phyloP scores from a whole-genome alignment of 2,329 filamentous ascomycete genomes.

The Myriosclerotinia duriaeana region DNA sequence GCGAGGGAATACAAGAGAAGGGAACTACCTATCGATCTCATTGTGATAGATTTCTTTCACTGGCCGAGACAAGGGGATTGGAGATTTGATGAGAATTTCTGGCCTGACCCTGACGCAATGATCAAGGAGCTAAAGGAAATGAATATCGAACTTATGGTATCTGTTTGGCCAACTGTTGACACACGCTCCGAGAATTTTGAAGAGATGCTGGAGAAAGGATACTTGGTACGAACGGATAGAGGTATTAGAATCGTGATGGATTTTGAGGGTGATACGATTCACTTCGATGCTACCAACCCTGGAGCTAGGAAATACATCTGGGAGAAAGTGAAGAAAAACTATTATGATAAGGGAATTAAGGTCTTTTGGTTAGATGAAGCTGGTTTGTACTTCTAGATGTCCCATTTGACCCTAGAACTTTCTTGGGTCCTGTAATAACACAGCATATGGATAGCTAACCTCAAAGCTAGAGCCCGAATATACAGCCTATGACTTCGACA shows the following conservation, averaged over 20 bases:
- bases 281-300: slow-evolving; percentile 65
- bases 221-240: slow-evolving; percentile 60
- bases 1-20: slow-evolving; percentile 59
- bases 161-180: slow-evolving; percentile 68
- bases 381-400: neutral
- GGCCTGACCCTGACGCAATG: slow-evolving; percentile 66
- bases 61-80: slow-evolving; percentile 67
- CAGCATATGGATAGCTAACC: neutral
- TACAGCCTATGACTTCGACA: slow-evolving; percentile 63
- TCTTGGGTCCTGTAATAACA: neutral
- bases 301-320: slow-evolving; percentile 59
- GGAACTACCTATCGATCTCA: slow-evolving; percentile 59
- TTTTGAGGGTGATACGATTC: slow-evolving; percentile 57
- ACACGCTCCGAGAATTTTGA: slow-evolving; percentile 57
- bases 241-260: slow-evolving; percentile 60
- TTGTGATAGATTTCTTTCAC: slow-evolving; percentile 69
- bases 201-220: slow-evolving; percentile 61
- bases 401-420: neutral
- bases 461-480: slow-evolving; percentile 59
- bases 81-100: slow-evolving; percentile 63
- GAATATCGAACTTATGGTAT: slow-evolving; percentile 66
- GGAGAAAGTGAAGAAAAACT: slow-evolving; percentile 58
- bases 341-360: slow-evolving; percentile 60
- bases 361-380: slow-evolving; percentile 70
- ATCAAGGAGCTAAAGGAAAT: slow-evolving; percentile 58